Evolutionary conservation across 805 yeast species (phyloP), one percentile per base, ranked within the genome.

Genomic region (Saturnispora gosingensis): DNA sequence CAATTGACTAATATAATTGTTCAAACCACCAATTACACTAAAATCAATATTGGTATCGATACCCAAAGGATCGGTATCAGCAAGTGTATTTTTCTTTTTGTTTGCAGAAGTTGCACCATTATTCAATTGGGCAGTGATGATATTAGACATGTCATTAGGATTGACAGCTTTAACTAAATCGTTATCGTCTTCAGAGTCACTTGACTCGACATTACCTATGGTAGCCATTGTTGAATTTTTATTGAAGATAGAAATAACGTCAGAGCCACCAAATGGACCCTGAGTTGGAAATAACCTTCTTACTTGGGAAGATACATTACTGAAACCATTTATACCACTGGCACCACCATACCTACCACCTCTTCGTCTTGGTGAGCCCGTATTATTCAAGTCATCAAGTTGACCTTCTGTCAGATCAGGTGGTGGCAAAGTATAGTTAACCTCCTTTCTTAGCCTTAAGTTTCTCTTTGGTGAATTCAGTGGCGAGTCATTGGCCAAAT

Each of bases 241-340:
- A 35, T 61, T 62, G 66, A 89, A 88, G 30, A 91, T 70, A 0
- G 97, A 84, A 7, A 82, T 77, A 1, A 88, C 95, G 63, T 91
- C 97, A 54, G 91, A 83, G 22, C 99, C 99, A 28, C 99, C 99
- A 72, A 91, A 91, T 1, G 99, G 99, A 0, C 99, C 99, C 15
- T 89, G 88, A 0, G 97, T 91, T 6, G 97, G 95, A 61, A 86
- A 90, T 38, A 93, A 69, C 40, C 96, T 76, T 61, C 89, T 76
- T 40, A 85, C 64, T 27, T 75, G 78, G 34, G 20, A 28, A 68
- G 67, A 15, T 59, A 57, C 40, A 62, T 68, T 13, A 68, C 66
- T 6, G 57, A 59, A 36, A 54, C 56, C 30, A 43, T 38, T 38
- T 10, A 38, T 18, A 20, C 42, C 42, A 18, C 25, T 20, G n/a